Conservation (phyloP, 2,329 filamentous ascomycete species). For the Paraphaeosphaeria minitans region DNA sequence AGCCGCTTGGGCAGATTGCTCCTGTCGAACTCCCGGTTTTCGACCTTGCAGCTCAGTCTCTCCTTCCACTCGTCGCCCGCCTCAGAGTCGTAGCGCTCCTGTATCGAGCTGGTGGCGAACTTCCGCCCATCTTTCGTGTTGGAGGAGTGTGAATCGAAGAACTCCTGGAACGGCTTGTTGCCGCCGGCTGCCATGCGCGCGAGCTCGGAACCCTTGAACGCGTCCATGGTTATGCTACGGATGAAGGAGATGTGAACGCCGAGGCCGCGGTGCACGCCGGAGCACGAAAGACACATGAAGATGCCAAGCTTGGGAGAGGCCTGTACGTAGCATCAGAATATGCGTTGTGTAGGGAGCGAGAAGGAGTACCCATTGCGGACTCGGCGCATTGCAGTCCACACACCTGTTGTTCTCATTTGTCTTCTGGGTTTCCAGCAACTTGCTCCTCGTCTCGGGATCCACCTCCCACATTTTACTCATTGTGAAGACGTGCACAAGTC, state of each 20-base stretch:
- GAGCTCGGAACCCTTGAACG: constrained; percentile 92
- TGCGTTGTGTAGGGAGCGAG: constrained; percentile 5
- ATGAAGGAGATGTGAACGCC: constrained; percentile 99
- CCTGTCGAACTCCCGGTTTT: constrained; percentile 83
- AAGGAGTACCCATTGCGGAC: constrained; percentile 84
- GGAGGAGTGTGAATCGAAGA: constrained; percentile 70
- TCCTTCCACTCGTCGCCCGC: constrained; percentile 97
- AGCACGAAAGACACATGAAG: constrained; percentile 97
- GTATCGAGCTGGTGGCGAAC: constrained; percentile 88
- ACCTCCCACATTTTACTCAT: constrained; percentile 95
- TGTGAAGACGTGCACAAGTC: constrained; percentile 21
- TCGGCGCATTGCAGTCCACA: constrained; percentile 94
- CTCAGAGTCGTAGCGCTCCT: constrained; percentile 86
- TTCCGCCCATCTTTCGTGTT: constrained; percentile 54
- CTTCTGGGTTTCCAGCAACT: constrained; percentile 93
- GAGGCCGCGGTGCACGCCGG: constrained; percentile 89
- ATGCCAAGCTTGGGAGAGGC: constrained; percentile 93
- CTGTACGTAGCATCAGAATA: constrained; percentile 46
- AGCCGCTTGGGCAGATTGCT: constrained; percentile 61
- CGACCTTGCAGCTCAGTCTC: constrained; percentile 82
- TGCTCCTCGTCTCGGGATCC: constrained; percentile 93
- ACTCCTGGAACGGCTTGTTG: constrained; percentile 83
- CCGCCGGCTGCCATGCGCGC: constrained; percentile 92
- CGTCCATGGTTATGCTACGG: constrained; percentile 97
- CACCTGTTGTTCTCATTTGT: constrained; percentile 86